Conservation (phyloP, 305 asterid genomes). For the Withania somnifera region DNA sequence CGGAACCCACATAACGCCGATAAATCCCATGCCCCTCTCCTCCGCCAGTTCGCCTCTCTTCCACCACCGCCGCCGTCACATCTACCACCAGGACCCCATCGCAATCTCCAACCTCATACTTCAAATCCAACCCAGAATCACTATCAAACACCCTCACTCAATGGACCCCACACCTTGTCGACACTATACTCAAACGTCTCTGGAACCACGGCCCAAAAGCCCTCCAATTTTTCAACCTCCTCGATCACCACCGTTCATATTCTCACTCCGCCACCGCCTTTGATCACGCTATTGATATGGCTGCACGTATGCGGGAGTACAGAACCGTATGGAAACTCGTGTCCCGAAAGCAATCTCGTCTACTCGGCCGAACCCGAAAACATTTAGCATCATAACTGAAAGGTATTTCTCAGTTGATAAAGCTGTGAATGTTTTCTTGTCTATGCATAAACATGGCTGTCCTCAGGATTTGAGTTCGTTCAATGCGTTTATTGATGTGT, state of each 20-base stretch:
- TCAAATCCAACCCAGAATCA: constrained; percentile 27
- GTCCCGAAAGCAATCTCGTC: constrained; percentile 41
- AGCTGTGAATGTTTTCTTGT: constrained; percentile 63
- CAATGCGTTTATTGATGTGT: constrained; percentile 61
- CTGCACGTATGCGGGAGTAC: constrained; percentile 72
- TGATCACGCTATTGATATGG: constrained; percentile 67
- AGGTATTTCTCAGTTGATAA: constrained; percentile 71
- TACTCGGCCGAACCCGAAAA: constrained; percentile 58
- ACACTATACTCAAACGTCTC: constrained; percentile 58
- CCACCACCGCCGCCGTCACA: constrained; percentile 7
- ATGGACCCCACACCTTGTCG: constrained; percentile 61
- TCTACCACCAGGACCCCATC: constrained; percentile 30
- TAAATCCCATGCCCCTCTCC: not conserved
- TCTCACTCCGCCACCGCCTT: constrained; percentile 55
- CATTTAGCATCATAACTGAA: constrained; percentile 70
- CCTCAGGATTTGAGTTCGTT: constrained; percentile 70
- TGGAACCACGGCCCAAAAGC: constrained; percentile 98
- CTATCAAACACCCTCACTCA: constrained; percentile 21
- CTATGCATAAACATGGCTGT: constrained; percentile 84
- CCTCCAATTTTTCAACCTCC: constrained; percentile 63
- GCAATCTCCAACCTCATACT: constrained; percentile 40
- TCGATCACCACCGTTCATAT: constrained; percentile 50
- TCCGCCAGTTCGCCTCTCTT: constrained; percentile 13
- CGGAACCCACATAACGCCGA: not conserved
- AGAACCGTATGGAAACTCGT: constrained; percentile 56